These are phyloP conservation scores for Globisporangium yorkense DNA, from an alignment of 352 stramenopile genomes.

Conservation along the genomic window DNA sequence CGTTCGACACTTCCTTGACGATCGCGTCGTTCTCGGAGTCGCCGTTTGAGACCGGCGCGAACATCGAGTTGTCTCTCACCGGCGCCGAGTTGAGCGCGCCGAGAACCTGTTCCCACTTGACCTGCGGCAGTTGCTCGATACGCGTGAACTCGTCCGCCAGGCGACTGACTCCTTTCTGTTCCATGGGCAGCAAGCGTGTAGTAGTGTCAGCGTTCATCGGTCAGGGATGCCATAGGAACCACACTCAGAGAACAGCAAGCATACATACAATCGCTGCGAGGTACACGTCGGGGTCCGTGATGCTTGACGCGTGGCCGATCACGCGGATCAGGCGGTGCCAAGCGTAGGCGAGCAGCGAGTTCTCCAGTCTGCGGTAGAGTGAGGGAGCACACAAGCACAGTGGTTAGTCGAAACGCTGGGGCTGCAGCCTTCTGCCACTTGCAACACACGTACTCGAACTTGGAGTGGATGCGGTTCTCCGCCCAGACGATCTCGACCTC, in stretches of 20 bases:
- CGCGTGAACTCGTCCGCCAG: constrained; percentile 72
- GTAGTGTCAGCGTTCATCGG: too few relatives aligned
- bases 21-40: constrained; percentile 17
- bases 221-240: not conserved
- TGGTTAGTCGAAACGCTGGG: too few relatives aligned
- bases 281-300: constrained; percentile 82
- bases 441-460: constrained; percentile 39
- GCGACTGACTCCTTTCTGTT: constrained; percentile 72
- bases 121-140: constrained; percentile 55
- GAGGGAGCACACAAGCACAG: not conserved
- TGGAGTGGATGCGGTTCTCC: constrained; percentile 56
- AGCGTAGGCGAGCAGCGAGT: constrained; percentile 66
- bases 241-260: not conserved
- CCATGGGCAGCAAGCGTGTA: not conserved
- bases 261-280: constrained; percentile 55
- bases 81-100: constrained; percentile 51
- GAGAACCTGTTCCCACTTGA: constrained; percentile 72
- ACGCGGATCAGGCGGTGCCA: constrained; percentile 83
- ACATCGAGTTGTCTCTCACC: constrained; percentile 35
- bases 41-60: constrained; percentile 38
- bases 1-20: constrained; percentile 17
- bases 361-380: constrained; percentile 34
- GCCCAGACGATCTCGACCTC: constrained; percentile 73
- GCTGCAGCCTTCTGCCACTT: too few relatives aligned
- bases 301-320: constrained; percentile 75